These are phyloP conservation scores for Chrysoporthe cubensis DNA, from an alignment of 2,329 filamentous ascomycete genomes.

Conservation along the genomic window DNA sequence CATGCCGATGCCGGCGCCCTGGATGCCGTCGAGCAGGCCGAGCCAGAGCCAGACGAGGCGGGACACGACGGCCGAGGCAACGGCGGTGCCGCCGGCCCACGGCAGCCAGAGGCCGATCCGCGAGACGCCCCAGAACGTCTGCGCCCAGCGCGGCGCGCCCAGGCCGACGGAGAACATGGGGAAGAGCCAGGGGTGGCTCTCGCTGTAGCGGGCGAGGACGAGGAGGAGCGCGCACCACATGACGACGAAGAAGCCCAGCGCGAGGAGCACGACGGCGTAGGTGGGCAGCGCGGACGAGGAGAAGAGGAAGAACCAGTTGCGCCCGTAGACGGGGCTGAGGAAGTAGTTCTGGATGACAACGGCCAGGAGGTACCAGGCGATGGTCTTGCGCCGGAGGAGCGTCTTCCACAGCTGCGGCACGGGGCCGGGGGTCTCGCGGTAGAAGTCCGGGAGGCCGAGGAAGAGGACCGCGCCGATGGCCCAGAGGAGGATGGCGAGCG, in stretches of 20 bases:
- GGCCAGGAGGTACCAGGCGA: conserved; percentile 68
- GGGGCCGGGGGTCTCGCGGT: conserved; percentile 65
- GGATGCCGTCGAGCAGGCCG: conserved; percentile 65
- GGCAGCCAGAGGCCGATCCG: conserved; percentile 65
- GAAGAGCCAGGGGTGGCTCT: conserved; percentile 67
- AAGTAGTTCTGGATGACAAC: conserved; percentile 71
- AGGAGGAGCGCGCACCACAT: conserved; percentile 60
- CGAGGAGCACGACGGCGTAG: conserved; percentile 61
- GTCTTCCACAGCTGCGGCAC: conserved; percentile 69
- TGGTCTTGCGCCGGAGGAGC: conserved; percentile 64
- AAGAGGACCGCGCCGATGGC: conserved; percentile 57
- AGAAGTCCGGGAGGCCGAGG: conserved; percentile 68
- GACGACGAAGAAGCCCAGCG: conserved; percentile 56
- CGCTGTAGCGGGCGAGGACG: conserved; percentile 58
- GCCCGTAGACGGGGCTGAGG: conserved; percentile 66
- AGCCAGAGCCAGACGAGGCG: conserved; percentile 69
- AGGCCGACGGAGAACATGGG: conserved; percentile 70
- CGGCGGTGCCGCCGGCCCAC: conserved; percentile 57
- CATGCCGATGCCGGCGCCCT: conserved; percentile 71
- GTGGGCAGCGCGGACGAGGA: conserved; percentile 56
- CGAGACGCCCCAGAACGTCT: conserved; percentile 68
- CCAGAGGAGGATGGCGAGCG: conserved; percentile 62
- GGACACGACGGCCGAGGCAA: conserved; percentile 58
- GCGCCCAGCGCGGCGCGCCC: conserved; percentile 67
- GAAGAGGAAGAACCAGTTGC: conserved; percentile 70